A percentile compares a stretch with the other conserved stretches of the same genome.
phyloP scores from a whole-genome alignment of 306 rosid genomes.

The Rubus parviflorus region DNA sequence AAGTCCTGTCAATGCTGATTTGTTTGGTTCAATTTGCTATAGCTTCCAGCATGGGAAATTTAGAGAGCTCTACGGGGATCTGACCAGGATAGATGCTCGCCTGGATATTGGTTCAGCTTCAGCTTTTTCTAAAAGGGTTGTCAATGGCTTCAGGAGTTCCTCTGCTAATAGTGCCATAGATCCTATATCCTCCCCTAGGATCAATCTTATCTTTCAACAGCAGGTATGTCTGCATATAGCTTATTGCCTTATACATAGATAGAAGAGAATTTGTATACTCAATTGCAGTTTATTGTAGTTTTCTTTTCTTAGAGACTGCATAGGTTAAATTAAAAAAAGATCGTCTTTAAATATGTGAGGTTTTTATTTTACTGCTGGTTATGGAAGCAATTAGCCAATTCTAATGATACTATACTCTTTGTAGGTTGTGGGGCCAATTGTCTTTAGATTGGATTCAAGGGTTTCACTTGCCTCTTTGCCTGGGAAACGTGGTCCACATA shows the following conservation, averaged over 20 bases:
- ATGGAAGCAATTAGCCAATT: background rate
- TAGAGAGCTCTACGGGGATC: slow-evolving; percentile 51
- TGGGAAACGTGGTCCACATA: slow-evolving; percentile 42
- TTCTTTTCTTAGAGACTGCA: background rate
- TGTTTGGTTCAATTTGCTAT: slow-evolving; percentile 79
- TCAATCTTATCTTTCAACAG: slow-evolving; percentile 82
- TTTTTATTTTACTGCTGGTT: background rate
- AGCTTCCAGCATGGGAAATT: slow-evolving; percentile 75
- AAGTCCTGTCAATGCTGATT: slow-evolving; percentile 47
- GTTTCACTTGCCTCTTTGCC: slow-evolving; percentile 44
- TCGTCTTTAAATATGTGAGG: background rate
- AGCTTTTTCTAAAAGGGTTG: slow-evolving; percentile 55
- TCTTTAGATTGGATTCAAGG: slow-evolving; percentile 68
- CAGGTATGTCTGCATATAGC: slow-evolving; percentile 50
- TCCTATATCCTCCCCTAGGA: slow-evolving; percentile 62
- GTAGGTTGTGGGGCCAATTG: slow-evolving; percentile 78
- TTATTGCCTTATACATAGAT: background rate
- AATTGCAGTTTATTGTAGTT: background rate
- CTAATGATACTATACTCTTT: background rate
- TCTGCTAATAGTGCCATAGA: slow-evolving; percentile 28
- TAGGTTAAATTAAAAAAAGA: background rate
- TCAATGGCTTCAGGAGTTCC: slow-evolving; percentile 52
- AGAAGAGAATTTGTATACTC: background rate
- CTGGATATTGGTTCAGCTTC: slow-evolving; percentile 75
- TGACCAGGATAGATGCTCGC: slow-evolving; percentile 81